Conservation (phyloP, 2,329 filamentous ascomycete genomes). For the Penicillium paneum region DNA sequence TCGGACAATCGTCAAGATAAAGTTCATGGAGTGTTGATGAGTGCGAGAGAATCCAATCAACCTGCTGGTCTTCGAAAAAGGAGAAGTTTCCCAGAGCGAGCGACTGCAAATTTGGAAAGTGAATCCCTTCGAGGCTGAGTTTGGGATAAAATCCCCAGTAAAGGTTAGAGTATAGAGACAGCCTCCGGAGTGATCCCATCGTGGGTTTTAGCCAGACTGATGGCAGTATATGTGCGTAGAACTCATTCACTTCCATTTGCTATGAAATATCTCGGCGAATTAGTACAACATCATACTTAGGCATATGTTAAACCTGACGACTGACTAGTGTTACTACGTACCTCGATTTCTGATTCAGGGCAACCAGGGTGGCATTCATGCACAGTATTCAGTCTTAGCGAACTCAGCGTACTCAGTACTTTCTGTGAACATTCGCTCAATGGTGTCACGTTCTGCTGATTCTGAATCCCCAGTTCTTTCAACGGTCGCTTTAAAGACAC, state of each 20-base stretch:
- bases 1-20: neutral
- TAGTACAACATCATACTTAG: neutral
- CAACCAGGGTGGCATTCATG: neutral
- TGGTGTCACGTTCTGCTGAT: neutral
- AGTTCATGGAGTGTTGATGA: conserved; percentile 1
- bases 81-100: neutral
- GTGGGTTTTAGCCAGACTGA: conserved; percentile 1
- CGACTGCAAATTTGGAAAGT: conserved; percentile 1
- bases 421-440: neutral
- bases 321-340: neutral
- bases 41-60: conserved; percentile 3
- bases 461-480: neutral
- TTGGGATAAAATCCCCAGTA: neutral
- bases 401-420: neutral
- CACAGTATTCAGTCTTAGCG: neutral
- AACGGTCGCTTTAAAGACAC: neutral
- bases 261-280: neutral
- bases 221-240: neutral
- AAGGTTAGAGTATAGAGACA: neutral
- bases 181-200: neutral
- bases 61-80: neutral
- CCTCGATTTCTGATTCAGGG: neutral
- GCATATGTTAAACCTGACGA: neutral
- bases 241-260: neutral
- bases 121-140: neutral